phyloP scores from a whole-genome alignment of 306 rosid species.

The Carpinus fangiana region DNA sequence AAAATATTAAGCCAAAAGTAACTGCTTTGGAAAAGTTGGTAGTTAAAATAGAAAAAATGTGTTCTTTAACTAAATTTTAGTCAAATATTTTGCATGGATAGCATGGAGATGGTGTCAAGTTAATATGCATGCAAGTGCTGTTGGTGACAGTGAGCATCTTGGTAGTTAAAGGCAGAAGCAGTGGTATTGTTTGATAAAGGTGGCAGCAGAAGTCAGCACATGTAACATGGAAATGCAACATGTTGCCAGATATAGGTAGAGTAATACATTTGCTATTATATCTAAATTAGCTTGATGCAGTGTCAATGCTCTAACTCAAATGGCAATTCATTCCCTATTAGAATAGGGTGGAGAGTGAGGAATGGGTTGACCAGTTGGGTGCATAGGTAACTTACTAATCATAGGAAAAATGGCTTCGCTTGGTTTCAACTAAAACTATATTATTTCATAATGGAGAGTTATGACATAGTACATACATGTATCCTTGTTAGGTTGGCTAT shows the following conservation, averaged over 20 bases:
- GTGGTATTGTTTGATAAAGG: neutral
- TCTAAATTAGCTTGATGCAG: neutral
- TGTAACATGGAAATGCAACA: neutral
- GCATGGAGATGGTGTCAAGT: neutral
- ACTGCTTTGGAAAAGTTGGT: no score
- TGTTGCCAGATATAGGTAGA: neutral
- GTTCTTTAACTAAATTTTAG: no score
- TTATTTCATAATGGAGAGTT: neutral
- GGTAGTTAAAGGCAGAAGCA: neutral
- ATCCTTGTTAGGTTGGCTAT: neutral
- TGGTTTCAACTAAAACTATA: neutral
- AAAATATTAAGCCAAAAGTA: no score
- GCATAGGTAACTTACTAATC: no score
- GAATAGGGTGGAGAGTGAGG: no score
- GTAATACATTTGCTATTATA: neutral
- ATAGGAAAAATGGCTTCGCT: neutral
- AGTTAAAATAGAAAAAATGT: no score
- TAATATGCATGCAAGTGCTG: neutral
- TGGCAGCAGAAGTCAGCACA: slow-evolving; percentile 5
- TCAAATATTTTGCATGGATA: neutral
- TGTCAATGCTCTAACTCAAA: neutral
- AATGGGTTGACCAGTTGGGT: no score
- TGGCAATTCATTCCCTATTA: neutral
- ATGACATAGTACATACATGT: neutral
- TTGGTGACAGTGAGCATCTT: neutral